These are phyloP conservation scores for Aspergillus haitiensis DNA, from an alignment of 495 filamentous ascomycete species.

Conservation along the genomic window DNA sequence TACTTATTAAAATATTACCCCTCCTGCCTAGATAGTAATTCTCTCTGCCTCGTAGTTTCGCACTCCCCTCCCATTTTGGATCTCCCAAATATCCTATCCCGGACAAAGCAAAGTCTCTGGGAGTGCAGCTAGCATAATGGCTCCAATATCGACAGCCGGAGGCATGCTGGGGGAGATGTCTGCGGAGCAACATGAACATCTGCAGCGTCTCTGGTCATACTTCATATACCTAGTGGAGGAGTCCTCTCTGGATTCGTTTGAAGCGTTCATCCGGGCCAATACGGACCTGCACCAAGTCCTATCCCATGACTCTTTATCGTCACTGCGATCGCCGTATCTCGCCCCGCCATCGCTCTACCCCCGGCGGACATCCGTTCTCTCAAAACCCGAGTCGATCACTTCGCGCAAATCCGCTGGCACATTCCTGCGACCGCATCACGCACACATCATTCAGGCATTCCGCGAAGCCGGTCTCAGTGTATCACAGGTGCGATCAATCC, in stretches of 20 bases:
- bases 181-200: no score
- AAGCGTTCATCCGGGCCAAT: conserved; percentile 6
- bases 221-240: conserved; percentile 13
- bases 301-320: neutral
- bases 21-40: no score
- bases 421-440: conserved; percentile 2
- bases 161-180: no score
- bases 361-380: conserved; percentile 9
- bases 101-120: no score
- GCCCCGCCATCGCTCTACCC: neutral
- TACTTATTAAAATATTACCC: no score
- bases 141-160: no score
- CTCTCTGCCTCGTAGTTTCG: no score
- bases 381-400: neutral
- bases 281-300: neutral
- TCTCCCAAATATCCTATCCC: no score
- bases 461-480: conserved; percentile 27
- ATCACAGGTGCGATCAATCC: conserved; percentile 28
- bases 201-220: conserved; percentile 1
- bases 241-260: conserved; percentile 11
- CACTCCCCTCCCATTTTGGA: no score
- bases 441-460: conserved; percentile 4
- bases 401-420: neutral
- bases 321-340: conserved; percentile 2
- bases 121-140: no score